Evolutionary conservation across 495 filamentous ascomycete species (phyloP), one percentile per base, ranked within the genome.

Genomic region (Lophium mytilinum): DNA sequence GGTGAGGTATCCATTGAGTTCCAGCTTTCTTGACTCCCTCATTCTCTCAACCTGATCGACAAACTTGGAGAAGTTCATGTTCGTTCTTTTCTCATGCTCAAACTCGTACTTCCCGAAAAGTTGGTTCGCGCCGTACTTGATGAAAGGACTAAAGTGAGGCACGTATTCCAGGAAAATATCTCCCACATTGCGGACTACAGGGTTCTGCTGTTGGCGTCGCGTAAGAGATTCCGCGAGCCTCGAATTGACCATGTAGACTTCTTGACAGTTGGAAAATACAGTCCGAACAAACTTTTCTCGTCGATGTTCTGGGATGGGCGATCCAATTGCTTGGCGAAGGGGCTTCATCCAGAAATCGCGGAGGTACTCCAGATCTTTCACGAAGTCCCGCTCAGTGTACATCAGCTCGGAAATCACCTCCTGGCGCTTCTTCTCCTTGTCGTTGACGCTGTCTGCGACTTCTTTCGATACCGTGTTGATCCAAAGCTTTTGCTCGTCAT

Each of bases 321-420:
- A 96, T 24, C 78, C 76, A 39, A 78, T 84, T 15, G 80, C 78
- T 53, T 79, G 81, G 51, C 89, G 84, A 52, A 99, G 72, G 3
- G 94, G 94, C 61, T 89, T 82, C 76, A 97, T 95, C 94, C 94
- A 99, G 80, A 97, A 97, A 73, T 99, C 94, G 56, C 92, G 83
- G 33, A 99, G 73, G 66, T 99, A 99, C 68, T 99, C 94, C 62
- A 99, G 76, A 68, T 99, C 94, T 75, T 99, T 99, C 69, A 99
- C 94, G 63, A 99, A 99, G 72, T 99, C 94, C 39, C 94, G 83
- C 70, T 99, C 94, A 0, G 94, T 99, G 70, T 99, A 99, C 83
- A 95, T 96, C 60, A 96, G 84, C 68, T 99, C 94, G 21, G 92
- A 96, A 59, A 99, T 96, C 56, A 97, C 85, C 67, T 99, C 94